Conservation (phyloP, 768 basidiomycete genomes). For the Hypholoma fasciculare region DNA sequence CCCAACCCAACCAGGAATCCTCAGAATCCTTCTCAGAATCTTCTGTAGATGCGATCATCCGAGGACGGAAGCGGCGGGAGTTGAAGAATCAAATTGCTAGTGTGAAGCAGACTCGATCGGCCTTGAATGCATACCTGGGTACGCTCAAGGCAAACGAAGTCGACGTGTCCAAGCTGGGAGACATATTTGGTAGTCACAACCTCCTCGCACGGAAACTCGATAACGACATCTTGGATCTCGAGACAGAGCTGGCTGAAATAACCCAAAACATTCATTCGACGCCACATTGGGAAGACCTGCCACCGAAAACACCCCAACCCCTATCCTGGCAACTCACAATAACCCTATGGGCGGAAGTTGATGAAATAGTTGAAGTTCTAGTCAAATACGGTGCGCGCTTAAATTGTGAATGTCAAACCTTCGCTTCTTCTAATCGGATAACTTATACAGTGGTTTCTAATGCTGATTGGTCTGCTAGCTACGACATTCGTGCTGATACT, state of each 20-base stretch:
- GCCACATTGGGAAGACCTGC: too few species aligned
- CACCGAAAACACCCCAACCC: too few species aligned
- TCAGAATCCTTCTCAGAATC: not conserved
- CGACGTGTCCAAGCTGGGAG: constrained; percentile 19
- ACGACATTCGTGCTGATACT: constrained; percentile 40
- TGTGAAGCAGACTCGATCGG: constrained; percentile 17
- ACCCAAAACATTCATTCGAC: not conserved
- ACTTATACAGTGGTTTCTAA: constrained; percentile 16
- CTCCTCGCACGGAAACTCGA: constrained; percentile 25
- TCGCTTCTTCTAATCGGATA: not conserved
- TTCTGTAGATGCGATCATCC: constrained; percentile 13
- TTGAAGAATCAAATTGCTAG: constrained; percentile 23
- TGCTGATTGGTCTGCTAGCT: constrained; percentile 33
- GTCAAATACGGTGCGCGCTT: constrained; percentile 10
- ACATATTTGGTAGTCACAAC: constrained; percentile 26
- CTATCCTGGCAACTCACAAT: constrained; percentile 20
- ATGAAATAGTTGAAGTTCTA: constrained; percentile 29
- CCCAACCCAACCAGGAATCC: not conserved
- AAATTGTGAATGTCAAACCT: not conserved
- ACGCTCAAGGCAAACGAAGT: constrained; percentile 27
- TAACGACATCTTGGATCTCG: constrained; percentile 22
- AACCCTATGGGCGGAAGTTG: constrained; percentile 29
- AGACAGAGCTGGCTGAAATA: constrained; percentile 18
- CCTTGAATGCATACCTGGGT: constrained; percentile 28
- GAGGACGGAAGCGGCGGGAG: constrained; percentile 13